A percentile compares a stretch with the other conserved stretches of the same genome.
Conservation (phyloP, 805 yeast genomes). For the Starmerella tilneyi region DNA sequence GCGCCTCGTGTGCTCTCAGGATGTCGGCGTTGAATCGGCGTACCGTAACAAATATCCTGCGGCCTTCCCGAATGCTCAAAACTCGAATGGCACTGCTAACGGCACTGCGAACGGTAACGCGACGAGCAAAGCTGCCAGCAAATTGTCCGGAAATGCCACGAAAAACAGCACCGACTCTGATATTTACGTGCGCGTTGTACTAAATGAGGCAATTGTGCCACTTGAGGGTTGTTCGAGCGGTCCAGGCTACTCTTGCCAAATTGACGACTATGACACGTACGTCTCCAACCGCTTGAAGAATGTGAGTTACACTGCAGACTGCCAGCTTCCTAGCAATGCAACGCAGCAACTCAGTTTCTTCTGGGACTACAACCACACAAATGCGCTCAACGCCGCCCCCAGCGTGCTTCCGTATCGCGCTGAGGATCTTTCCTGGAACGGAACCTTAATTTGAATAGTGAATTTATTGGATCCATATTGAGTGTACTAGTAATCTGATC, state of each 20-base stretch:
- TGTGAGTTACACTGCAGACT: slow-evolving; percentile 16
- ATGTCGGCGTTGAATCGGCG: slow-evolving; percentile 3
- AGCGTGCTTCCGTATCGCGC: slow-evolving; percentile 14
- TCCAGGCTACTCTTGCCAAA: slow-evolving; percentile 41
- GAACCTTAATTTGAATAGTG: background rate
- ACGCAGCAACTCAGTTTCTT: slow-evolving; percentile 19
- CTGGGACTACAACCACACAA: slow-evolving; percentile 23
- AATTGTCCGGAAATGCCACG: slow-evolving; percentile 5
- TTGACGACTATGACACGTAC: slow-evolving; percentile 23
- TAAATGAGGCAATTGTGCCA: slow-evolving; percentile 48
- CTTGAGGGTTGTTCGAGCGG: slow-evolving; percentile 40
- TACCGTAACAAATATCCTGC: slow-evolving; percentile 14
- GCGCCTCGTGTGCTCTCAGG: slow-evolving; percentile 33
- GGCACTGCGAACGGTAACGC: slow-evolving; percentile 3
- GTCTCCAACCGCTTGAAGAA: slow-evolving; percentile 14
- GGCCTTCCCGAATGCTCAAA: slow-evolving; percentile 13
- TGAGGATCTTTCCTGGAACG: slow-evolving; percentile 13
- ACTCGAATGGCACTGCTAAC: background rate
- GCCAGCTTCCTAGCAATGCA: slow-evolving; percentile 13
- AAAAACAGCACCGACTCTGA: slow-evolving; percentile 9
- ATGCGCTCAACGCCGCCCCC: slow-evolving; percentile 10
- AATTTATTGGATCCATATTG: no score
- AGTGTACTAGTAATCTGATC: background rate
- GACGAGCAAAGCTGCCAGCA: no score
- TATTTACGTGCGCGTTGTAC: slow-evolving; percentile 38